phyloP scores from a whole-genome alignment of 1,284 basidiomycete genomes.

The Stereum hirsutum region DNA sequence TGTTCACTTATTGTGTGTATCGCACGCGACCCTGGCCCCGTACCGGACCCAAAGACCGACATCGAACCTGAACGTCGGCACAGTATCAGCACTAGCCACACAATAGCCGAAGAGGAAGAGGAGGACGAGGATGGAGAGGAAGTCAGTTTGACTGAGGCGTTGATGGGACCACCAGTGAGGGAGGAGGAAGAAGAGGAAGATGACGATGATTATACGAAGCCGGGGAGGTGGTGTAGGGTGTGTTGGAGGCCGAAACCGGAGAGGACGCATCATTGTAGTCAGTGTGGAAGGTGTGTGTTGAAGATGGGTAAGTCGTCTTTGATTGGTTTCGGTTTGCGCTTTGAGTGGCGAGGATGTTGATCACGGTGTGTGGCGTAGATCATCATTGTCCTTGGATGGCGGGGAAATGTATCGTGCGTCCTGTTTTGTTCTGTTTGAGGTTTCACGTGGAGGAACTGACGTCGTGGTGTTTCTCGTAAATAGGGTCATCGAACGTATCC shows the following conservation, averaged over 20 bases:
- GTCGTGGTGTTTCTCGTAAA: neutral
- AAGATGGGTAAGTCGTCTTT: slow-evolving; percentile 65
- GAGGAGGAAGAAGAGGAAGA: no score
- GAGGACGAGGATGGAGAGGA: slow-evolving; percentile 30
- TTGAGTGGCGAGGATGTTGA: neutral
- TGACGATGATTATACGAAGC: slow-evolving; percentile 40
- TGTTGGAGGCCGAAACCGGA: slow-evolving; percentile 79
- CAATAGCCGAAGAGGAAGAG: no score
- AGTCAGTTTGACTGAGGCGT: slow-evolving; percentile 48
- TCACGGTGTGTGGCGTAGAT: slow-evolving; percentile 53
- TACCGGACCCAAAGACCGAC: slow-evolving; percentile 26
- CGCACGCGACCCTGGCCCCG: slow-evolving; percentile 63
- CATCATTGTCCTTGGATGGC: slow-evolving; percentile 89
- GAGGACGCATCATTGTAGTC: slow-evolving; percentile 74
- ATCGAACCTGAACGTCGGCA: no score
- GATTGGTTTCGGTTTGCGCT: slow-evolving; percentile 10
- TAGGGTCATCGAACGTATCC: slow-evolving; percentile 83
- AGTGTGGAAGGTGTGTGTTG: slow-evolving; percentile 72
- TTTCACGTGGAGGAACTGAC: slow-evolving; percentile 3
- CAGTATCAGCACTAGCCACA: no score
- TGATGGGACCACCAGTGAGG: slow-evolving; percentile 31
- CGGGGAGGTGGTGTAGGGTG: slow-evolving; percentile 65
- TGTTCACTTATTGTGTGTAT: slow-evolving; percentile 66
- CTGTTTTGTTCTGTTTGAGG: neutral
- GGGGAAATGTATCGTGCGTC: slow-evolving; percentile 65